A percentile compares a stretch with the other conserved stretches of the same genome.
Conservation (phyloP, 495 filamentous ascomycete genomes). For the Sabuloglossum arenarium region DNA sequence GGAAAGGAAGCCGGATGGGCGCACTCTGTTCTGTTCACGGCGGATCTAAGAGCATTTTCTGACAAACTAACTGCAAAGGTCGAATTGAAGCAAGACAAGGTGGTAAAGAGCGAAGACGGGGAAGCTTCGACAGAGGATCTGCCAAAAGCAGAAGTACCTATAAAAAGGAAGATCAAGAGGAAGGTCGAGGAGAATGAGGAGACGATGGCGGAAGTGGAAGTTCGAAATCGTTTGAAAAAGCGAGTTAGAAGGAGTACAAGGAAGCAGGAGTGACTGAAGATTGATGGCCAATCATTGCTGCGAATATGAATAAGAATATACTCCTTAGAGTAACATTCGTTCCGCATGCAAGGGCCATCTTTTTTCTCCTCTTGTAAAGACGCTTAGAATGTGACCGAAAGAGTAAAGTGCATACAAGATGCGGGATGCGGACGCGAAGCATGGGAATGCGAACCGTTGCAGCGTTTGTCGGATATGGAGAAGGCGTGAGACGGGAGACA, state of each 20-base stretch:
- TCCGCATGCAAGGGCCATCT: background rate
- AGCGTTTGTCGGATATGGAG: no score
- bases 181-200: background rate
- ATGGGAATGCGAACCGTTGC: no score
- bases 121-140: background rate
- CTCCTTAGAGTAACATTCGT: background rate
- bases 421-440: no score
- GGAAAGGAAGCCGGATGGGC: slow-evolving; percentile 93
- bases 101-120: background rate
- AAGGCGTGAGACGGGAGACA: no score
- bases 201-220: background rate
- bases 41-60: slow-evolving; percentile 72
- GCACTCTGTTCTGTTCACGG: slow-evolving; percentile 89
- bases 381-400: no score
- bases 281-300: background rate
- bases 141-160: background rate
- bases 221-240: background rate
- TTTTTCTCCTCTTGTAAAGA: no score
- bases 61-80: slow-evolving; percentile 34
- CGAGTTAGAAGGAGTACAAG: background rate
- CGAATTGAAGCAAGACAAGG: slow-evolving; percentile 22
- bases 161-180: background rate
- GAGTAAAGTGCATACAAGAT: no score
- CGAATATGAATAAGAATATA: no score
- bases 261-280: background rate